Conservation (phyloP, 176 grass and related monocot genomes). For the Tuctoria greenei region DNA sequence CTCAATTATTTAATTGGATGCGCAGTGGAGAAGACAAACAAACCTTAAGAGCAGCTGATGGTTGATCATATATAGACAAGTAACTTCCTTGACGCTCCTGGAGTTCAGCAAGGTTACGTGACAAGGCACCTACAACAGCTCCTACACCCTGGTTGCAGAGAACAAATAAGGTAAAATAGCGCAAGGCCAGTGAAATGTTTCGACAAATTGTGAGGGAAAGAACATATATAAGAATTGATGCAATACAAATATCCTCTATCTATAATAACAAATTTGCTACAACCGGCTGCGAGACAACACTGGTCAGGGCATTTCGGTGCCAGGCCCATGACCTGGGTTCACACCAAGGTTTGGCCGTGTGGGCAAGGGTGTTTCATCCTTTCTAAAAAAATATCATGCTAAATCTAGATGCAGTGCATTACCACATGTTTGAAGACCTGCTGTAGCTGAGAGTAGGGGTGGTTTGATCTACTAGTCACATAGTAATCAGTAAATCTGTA, state of each 20-base stretch:
- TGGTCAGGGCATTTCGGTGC: no score
- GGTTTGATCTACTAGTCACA: constrained; percentile 89
- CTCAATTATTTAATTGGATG: background rate
- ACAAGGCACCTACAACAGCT: constrained; percentile 85
- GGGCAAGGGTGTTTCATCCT: no score
- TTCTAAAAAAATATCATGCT: background rate
- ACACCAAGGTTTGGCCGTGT: no score
- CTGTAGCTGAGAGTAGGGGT: constrained; percentile 96
- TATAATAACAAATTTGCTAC: background rate
- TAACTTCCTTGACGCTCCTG: constrained; percentile 79
- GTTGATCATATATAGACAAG: constrained; percentile 92
- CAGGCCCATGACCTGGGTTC: no score
- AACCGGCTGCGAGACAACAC: no score
- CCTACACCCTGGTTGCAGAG: constrained; percentile 64
- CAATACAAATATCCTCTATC: constrained; percentile 6
- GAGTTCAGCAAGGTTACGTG: constrained; percentile 81
- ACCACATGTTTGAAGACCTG: constrained; percentile 99
- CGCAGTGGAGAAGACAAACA: constrained; percentile 20
- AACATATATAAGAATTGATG: constrained; percentile 5
- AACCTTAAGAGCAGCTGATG: constrained; percentile 72
- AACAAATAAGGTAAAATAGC: constrained; percentile 37
- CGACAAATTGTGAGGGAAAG: background rate
- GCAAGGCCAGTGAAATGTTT: background rate
- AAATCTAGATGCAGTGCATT: constrained; percentile 40
- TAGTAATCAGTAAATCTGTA: constrained; percentile 99